Percentiles rank a stretch among this genome's conserved stretches.
Conservation (phyloP, 345 rosid species). For the Arabidopsis thaliana region DNA sequence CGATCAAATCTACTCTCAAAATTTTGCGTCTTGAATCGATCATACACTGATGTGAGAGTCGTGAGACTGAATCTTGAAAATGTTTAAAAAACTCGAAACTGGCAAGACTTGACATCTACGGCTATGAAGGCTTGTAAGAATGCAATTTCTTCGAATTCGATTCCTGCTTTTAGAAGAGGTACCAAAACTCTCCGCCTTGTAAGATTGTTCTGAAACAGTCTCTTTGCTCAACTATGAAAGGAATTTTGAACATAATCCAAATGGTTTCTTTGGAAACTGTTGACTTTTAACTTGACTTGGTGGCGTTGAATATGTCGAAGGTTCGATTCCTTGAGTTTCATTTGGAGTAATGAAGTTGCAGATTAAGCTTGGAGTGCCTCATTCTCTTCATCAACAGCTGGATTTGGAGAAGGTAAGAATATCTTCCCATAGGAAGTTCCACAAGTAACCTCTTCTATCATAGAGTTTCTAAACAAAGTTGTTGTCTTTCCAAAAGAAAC, state of each 20-base stretch:
- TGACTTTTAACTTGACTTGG: background rate
- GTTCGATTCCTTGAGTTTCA: slow-evolving; percentile 87
- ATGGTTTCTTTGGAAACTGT: too few species aligned
- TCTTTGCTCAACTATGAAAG: background rate
- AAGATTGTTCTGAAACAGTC: background rate
- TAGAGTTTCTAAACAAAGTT: background rate
- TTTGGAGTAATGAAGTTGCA: slow-evolving; percentile 84
- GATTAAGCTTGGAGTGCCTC: slow-evolving; percentile 92
- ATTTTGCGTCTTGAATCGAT: background rate
- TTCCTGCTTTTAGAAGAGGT: slow-evolving; percentile 94
- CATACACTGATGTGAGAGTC: background rate
- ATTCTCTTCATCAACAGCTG: slow-evolving; percentile 69
- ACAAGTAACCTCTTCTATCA: background rate
- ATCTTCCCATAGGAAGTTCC: slow-evolving; percentile 87
- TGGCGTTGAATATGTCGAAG: slow-evolving; percentile 49
- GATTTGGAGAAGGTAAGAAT: slow-evolving; percentile 71
- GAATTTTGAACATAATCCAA: background rate
- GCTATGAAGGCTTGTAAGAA: slow-evolving; percentile 91
- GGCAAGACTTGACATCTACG: slow-evolving; percentile 82
- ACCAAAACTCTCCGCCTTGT: background rate
- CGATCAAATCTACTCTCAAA: background rate
- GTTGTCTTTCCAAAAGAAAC: too few species aligned
- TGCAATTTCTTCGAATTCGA: slow-evolving; percentile 92
- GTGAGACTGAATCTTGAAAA: slow-evolving; percentile 2
- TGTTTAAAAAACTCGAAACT: slow-evolving; percentile 7